These are phyloP conservation scores for Trichocladium antarcticum DNA, from an alignment of 495 filamentous ascomycete species.

Conservation along the genomic window DNA sequence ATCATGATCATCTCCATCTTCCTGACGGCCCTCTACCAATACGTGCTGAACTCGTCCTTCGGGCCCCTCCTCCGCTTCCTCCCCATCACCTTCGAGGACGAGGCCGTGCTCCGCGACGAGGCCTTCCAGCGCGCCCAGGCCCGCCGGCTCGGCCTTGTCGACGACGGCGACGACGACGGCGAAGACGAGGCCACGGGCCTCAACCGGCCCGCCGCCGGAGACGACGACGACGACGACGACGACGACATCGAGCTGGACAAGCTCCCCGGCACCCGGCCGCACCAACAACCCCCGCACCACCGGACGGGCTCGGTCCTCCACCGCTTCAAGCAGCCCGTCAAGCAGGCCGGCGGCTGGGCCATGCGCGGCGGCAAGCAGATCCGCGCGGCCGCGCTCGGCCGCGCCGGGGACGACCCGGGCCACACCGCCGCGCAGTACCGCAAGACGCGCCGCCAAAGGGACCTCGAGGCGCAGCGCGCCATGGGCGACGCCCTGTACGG, in stretches of 20 bases:
- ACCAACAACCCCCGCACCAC: conserved; percentile 9
- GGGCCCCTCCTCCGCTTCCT: conserved; percentile 77
- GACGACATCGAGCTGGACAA: conserved; percentile 52
- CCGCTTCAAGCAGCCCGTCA: conserved; percentile 31
- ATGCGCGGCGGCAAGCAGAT: conserved; percentile 32
- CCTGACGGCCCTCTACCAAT: conserved; percentile 70
- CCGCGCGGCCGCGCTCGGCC: conserved; percentile 33
- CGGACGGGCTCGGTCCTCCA: conserved; percentile 8
- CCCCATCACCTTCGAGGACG: conserved; percentile 91
- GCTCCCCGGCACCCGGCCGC: conserved; percentile 3
- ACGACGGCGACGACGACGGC: conserved; percentile 39
- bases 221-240: not conserved
- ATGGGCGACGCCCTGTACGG: conserved; percentile 75
- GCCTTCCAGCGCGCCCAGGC: conserved; percentile 73
- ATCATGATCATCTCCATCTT: conserved; percentile 71
- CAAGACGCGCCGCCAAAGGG: conserved; percentile 31
- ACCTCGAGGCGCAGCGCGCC: conserved; percentile 57
- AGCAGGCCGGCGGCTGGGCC: conserved; percentile 27
- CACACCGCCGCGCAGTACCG: conserved; percentile 31
- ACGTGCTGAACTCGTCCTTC: conserved; percentile 74
- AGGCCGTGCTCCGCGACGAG: conserved; percentile 78
- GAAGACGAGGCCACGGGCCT: conserved; percentile 17
- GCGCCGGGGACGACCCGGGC: conserved; percentile 29
- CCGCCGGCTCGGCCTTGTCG: conserved; percentile 42
- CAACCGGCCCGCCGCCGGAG: not conserved